Conservation (phyloP, 345 rosid species). For the Syzygium oleosum region DNA sequence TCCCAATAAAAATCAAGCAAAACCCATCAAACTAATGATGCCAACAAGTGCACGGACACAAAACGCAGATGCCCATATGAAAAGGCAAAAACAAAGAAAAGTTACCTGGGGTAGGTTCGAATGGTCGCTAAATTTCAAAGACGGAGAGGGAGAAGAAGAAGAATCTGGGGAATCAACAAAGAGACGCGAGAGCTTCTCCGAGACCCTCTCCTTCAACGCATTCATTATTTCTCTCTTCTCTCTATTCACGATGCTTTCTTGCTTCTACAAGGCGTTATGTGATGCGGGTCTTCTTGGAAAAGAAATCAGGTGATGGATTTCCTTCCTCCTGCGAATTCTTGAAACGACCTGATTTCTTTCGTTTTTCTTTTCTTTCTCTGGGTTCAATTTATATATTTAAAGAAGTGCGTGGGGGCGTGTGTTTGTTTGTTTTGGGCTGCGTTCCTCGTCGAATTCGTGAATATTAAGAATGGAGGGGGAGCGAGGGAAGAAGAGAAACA, state of each 20-base stretch:
- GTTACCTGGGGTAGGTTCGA: constrained; percentile 38
- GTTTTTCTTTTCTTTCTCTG: background rate
- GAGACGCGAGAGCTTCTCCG: constrained; percentile 63
- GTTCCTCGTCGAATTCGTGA: background rate
- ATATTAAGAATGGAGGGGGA: background rate
- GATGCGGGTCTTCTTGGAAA: background rate
- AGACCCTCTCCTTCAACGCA: constrained; percentile 57
- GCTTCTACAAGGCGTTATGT: background rate
- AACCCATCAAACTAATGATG: background rate
- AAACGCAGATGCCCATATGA: background rate
- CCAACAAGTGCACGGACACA: background rate
- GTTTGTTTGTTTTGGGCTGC: background rate
- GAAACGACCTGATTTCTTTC: background rate
- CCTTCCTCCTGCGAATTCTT: background rate
- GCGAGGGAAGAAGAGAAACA: background rate
- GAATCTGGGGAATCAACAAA: constrained; percentile 52
- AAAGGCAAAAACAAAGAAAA: background rate
- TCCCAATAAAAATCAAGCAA: background rate
- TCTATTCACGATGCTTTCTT: background rate
- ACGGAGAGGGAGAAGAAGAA: constrained; percentile 7
- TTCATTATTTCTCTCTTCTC: constrained; percentile 24
- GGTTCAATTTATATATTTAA: background rate
- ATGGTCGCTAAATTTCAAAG: background rate
- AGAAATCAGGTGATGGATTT: background rate
- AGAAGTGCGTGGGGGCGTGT: background rate